These are phyloP conservation scores for Dictyostelium brefeldianum DNA, from an alignment of 78 protist species.

Conservation along the genomic window DNA sequence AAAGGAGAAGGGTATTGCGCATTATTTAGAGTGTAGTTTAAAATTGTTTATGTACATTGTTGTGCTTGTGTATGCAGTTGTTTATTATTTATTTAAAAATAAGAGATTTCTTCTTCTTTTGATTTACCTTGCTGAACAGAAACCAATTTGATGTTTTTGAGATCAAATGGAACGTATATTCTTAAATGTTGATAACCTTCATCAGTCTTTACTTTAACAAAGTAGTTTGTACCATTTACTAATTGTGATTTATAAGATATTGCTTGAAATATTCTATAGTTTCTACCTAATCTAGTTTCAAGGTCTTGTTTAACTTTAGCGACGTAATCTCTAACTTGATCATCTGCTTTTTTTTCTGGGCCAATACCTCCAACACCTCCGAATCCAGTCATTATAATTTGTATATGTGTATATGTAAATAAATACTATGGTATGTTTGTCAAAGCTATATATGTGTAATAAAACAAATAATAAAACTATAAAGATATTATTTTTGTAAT, in stretches of 20 bases:
- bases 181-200: slow-evolving; percentile 4
- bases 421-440: not conserved
- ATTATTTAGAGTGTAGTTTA: not conserved
- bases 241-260: slow-evolving; percentile 25
- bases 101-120: slow-evolving; percentile 14
- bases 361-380: slow-evolving; percentile 12
- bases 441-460: not conserved
- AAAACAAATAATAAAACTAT: not conserved
- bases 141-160: not conserved
- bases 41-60: not conserved
- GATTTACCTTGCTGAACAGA: slow-evolving; percentile 28
- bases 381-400: not conserved
- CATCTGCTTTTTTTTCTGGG: not conserved
- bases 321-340: not conserved
- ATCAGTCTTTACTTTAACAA: slow-evolving; percentile 39
- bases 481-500: not conserved
- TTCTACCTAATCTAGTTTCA: not conserved
- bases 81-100: not conserved
- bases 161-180: not conserved
- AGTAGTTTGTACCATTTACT: slow-evolving; percentile 54
- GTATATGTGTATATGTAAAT: not conserved
- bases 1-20: not conserved
- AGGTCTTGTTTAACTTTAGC: not conserved
- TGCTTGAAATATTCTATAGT: slow-evolving; percentile 11
- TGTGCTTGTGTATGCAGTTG: not conserved